Conservation (phyloP, 2,329 filamentous ascomycete genomes). For the Pseudogymnoascus sp. region DNA sequence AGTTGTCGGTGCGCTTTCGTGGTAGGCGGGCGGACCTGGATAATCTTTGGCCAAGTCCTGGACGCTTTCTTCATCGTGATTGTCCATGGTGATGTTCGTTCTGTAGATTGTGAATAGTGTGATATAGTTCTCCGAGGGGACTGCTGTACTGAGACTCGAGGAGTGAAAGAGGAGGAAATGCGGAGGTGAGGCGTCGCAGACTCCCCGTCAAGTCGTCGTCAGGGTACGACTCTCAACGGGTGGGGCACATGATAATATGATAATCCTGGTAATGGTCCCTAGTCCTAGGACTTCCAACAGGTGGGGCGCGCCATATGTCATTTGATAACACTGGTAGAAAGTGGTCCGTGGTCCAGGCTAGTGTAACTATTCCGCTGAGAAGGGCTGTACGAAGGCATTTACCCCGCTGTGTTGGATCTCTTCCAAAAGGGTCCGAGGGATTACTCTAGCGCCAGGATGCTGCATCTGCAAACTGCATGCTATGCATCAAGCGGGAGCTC, state of each 20-base stretch:
- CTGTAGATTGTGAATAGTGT: neutral
- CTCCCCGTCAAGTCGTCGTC: too few relatives aligned
- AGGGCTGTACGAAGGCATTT: neutral
- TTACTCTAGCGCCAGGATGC: neutral
- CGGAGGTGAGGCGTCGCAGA: too few relatives aligned
- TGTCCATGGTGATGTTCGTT: neutral
- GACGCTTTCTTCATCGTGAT: neutral
- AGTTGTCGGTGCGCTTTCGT: neutral
- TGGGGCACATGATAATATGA: neutral
- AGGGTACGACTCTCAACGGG: too few relatives aligned
- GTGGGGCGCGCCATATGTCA: neutral
- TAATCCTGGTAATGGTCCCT: neutral
- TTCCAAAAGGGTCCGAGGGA: neutral
- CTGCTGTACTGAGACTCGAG: neutral
- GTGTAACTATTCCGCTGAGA: neutral
- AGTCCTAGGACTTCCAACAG: neutral
- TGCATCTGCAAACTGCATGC: neutral
- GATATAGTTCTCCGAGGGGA: neutral
- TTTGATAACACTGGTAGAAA: neutral
- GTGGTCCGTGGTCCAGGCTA: neutral
- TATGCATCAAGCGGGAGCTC: neutral
- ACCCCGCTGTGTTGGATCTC: neutral
- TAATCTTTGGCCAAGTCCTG: neutral
- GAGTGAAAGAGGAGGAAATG: too few relatives aligned
- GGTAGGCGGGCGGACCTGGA: neutral